A percentile compares a stretch with the other conserved stretches of the same genome.
phyloP scores from a whole-genome alignment of 2,329 filamentous ascomycete species.

The Ceratocystis lukuohia region DNA sequence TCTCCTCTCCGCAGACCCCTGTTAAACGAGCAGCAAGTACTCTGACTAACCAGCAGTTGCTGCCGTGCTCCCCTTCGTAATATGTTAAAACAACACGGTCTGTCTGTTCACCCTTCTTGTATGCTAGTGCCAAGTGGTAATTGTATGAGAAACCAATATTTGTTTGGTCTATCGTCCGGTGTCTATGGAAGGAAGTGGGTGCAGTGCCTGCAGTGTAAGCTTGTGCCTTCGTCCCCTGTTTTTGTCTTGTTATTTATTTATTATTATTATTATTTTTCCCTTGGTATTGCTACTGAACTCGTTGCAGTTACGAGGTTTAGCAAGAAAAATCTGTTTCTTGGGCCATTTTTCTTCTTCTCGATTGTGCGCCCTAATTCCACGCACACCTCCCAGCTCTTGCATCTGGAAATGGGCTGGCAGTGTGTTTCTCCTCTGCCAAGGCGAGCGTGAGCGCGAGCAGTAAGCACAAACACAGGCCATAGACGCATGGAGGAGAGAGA shows the following conservation, averaged over 20 bases:
- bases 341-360: too few relatives aligned
- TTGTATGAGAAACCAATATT: conserved; percentile 7
- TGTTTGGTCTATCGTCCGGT: background rate
- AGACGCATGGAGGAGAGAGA: background rate
- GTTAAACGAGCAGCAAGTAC: conserved; percentile 12
- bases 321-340: too few relatives aligned
- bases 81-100: conserved; percentile 13
- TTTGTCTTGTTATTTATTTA: background rate
- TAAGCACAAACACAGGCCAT: background rate
- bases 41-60: conserved; percentile 8
- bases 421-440: too few relatives aligned
- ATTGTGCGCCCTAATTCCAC: too few relatives aligned
- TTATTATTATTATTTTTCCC: background rate
- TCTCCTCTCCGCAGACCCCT: background rate
- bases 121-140: background rate
- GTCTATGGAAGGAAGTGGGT: background rate
- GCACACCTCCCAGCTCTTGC: too few relatives aligned
- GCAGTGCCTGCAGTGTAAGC: background rate
- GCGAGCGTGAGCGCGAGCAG: background rate
- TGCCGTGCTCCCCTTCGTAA: conserved; percentile 14
- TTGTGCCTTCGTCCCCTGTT: background rate
- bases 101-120: conserved; percentile 3
- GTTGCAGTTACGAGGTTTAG: too few relatives aligned
- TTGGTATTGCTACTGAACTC: background rate
- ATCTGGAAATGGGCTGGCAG: too few relatives aligned